Evolutionary conservation across 2,329 filamentous ascomycete species (phyloP), one percentile per base, ranked within the genome.

Genomic region (Blastomyces emzantsi): DNA sequence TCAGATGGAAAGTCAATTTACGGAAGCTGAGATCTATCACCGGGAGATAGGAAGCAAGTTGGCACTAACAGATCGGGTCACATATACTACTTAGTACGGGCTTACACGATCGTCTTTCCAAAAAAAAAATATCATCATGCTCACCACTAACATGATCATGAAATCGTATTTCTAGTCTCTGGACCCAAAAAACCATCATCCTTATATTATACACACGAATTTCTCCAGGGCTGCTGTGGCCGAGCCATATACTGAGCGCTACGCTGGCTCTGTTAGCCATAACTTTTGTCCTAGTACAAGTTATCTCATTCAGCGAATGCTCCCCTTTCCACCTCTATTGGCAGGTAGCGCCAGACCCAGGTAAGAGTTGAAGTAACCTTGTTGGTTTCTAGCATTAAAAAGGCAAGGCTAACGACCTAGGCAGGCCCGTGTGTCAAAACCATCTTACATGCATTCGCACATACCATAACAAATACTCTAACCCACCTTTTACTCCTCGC

Each of bases 301-400:
- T 75, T 47, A 66, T 69, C 9, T 75, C 72, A 2, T 74, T 77
- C 64, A 68, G 67, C 64, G 75, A 77, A 67, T 77, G 75, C 64
- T 65, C 77, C 15, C 82, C 82, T 2, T 80, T 84, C 67, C 68
- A 74, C 58, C 79, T 83, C 62, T 84, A 85, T 71, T 85, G 82
- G 82, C 82, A 84, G 69, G 80, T 85, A 61, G 68, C 79, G 0
- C 83, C 74, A 56, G 67, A 70, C 62, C 73, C 75, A 60, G 75
- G 74, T 70, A 71, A n/a, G 68, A 63, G 22, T 30, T 17, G 47
- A 8, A n/a, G 9, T 28, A 7, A 19, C 11, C 17, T n/a, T 6
- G 17, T 58, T 36, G 49, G 41, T 33, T 51, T 43, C 8, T 36
- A 28, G 19, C 22, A 33, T 25, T 17, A 9, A 22, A 19, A 4